Evolutionary conservation across 345 rosid genomes (phyloP), one percentile per base, ranked within the genome.

Genomic region (Boechera divaricarpa): DNA sequence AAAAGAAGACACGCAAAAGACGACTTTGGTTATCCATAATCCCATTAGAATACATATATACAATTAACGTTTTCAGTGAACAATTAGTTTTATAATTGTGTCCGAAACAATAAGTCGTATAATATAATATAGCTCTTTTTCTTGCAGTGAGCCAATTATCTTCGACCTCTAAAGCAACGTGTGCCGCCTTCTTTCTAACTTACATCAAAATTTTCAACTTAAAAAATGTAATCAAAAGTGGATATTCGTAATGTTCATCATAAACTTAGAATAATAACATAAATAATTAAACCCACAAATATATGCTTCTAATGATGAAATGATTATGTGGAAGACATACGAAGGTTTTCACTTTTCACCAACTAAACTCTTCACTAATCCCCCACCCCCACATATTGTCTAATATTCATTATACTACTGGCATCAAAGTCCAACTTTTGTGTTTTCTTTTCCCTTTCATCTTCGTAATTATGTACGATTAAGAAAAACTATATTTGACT

Each of bases 231-330:
- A 63, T 2, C 29, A 64, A 77, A 63, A 77, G 67, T 64, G 61
- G 55, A 57, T 71, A 70, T 69, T 71, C 54, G 61, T 77, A 64
- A 64, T 47, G 47, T 48, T 57, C 32, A 72, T 71, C 54, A 57
- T 7, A 11, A 18, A 47, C 7, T 2, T 16, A 42, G 73, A 55
- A 39, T 39, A 41, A 39, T 28, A 39, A 44, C 42, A 41, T 13
- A 56, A 42, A 70, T 15, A 36, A n/a, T 35, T 47, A 63, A 67
- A 63, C 72, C 76, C 67, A 77, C 66, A 70, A n/a, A 71, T 56
- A 55, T 64, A 57, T 64, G 81, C n/a, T 64, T 77, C 72, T 67
- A 47, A 77, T 77, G 76, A 77, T 77, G 81, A 77, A 77, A 77
- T 77, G 81, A 77, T 70, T 71, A 71, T 71, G 76, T 77, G 72